These are phyloP conservation scores for Eutrema yunnanense DNA, from an alignment of 345 rosid species.

Conservation along the genomic window DNA sequence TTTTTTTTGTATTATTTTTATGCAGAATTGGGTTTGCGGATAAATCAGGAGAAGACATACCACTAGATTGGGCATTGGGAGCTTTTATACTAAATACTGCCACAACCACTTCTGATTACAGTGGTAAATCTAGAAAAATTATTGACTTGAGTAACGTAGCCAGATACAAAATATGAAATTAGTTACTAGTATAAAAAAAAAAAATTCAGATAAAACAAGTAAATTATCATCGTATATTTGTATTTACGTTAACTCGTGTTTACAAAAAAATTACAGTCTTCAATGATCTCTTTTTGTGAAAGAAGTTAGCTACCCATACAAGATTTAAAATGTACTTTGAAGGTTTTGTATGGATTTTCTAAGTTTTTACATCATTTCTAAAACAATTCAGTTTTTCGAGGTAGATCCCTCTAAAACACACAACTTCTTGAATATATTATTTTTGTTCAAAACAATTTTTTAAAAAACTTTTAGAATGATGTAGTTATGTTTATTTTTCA, in stretches of 20 bases:
- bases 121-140: conserved; percentile 28
- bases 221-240: background rate
- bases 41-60: conserved; percentile 54
- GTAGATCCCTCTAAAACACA: background rate
- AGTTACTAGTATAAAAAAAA: background rate
- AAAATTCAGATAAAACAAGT: background rate
- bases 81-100: conserved; percentile 73
- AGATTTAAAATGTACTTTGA: background rate
- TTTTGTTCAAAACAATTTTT: too few species aligned
- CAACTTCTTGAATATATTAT: background rate
- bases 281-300: background rate
- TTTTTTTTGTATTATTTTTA: background rate
- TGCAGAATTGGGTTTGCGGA: conserved; percentile 57
- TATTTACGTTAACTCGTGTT: background rate
- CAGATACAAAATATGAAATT: background rate
- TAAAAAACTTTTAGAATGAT: too few species aligned
- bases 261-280: background rate
- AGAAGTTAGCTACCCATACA: background rate
- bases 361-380: background rate
- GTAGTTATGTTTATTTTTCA: too few species aligned
- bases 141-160: conserved; percentile 5
- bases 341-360: background rate
- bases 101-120: conserved; percentile 2
- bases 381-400: background rate
- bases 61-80: conserved; percentile 92